Evolutionary conservation across 768 basidiomycete species (phyloP).

Genomic region (Filobasidium wieringae): DNA sequence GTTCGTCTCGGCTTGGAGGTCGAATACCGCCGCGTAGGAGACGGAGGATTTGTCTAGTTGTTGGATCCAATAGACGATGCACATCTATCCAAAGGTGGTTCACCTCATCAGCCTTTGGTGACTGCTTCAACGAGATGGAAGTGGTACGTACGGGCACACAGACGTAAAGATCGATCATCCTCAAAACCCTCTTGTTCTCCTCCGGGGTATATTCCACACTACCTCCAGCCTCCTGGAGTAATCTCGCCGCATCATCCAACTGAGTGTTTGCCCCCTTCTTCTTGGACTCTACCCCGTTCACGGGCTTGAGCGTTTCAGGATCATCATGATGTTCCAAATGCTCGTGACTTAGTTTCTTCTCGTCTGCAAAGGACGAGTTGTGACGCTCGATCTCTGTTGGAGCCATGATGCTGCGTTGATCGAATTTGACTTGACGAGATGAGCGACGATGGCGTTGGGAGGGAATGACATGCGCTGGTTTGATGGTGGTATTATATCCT

Average conservation of each 20-base stretch:
- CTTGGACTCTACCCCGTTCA: not conserved
- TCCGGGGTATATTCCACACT: conserved; percentile 16
- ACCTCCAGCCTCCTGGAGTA: conserved; percentile 19
- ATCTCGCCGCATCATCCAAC: conserved; percentile 20
- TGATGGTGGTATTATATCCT: too few relatives aligned
- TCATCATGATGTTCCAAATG: not conserved
- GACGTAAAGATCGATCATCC: conserved; percentile 23
- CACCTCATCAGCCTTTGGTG: not conserved
- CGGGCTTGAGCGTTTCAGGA: not conserved
- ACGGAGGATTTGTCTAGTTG: conserved; percentile 41
- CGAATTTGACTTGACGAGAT: too few relatives aligned
- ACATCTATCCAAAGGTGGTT: not conserved
- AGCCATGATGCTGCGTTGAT: too few relatives aligned
- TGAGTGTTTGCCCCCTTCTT: conserved; percentile 16
- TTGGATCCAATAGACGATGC: conserved; percentile 1
- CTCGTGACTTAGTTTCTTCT: conserved; percentile 4
- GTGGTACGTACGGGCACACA: not conserved
- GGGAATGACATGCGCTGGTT: too few relatives aligned
- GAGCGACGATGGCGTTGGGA: too few relatives aligned
- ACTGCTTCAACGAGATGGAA: not conserved
- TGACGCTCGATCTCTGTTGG: too few relatives aligned
- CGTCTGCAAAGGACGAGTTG: not conserved
- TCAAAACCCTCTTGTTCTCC: conserved; percentile 20
- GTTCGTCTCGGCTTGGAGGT: conserved; percentile 39
- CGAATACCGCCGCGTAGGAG: conserved; percentile 46